Evolutionary conservation across 495 filamentous ascomycete species (phyloP).

Genomic region (Choiromyces venosus): DNA sequence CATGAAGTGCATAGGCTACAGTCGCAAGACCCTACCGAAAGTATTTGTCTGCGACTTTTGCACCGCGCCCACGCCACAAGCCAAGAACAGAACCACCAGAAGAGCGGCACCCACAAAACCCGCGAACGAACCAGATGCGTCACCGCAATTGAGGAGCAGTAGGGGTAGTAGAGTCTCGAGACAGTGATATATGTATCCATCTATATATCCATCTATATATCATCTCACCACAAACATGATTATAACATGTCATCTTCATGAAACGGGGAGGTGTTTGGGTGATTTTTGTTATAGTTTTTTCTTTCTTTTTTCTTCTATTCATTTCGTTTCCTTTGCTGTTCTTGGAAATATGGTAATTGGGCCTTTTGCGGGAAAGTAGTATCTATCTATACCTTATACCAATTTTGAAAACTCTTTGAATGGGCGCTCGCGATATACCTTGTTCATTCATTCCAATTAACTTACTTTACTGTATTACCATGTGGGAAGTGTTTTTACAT

Average conservation of each 20-base stretch:
- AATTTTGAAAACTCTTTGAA: neutral
- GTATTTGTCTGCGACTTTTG: constrained; percentile 39
- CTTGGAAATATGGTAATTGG: neutral
- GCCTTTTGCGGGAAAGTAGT: neutral
- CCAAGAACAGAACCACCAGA: neutral
- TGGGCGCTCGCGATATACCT: neutral
- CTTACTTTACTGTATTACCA: too few relatives aligned
- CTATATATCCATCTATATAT: neutral
- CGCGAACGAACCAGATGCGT: neutral
- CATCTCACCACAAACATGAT: neutral
- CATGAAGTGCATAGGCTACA: constrained; percentile 37
- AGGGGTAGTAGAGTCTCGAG: neutral
- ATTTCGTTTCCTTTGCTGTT: neutral
- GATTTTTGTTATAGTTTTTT: neutral
- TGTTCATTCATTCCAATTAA: neutral
- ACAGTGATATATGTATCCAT: neutral
- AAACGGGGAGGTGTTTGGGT: neutral
- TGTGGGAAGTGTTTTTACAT: neutral
- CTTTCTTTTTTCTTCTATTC: neutral
- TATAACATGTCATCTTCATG: neutral
- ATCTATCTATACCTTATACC: neutral
- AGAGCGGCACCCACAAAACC: neutral
- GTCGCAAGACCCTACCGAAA: constrained; percentile 35
- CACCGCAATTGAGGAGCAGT: neutral
- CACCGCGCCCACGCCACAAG: constrained; percentile 5